These are phyloP conservation scores for Xylariaceae sp. DNA, from an alignment of 2,329 filamentous ascomycete genomes.

Conservation along the genomic window DNA sequence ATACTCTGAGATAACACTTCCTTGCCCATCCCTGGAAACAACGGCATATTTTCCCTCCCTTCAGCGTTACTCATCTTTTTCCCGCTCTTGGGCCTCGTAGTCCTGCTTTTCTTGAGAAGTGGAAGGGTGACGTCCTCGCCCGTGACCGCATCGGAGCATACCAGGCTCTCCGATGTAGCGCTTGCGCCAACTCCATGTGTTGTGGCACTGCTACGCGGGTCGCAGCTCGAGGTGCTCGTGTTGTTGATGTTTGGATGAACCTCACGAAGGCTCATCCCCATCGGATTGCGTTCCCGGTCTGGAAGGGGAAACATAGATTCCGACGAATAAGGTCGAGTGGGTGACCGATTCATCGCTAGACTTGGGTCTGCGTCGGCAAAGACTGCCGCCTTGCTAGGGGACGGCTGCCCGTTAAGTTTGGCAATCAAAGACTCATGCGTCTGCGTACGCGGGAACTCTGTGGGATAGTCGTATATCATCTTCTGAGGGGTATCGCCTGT, in stretches of 20 bases:
- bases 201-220: constrained; percentile 38
- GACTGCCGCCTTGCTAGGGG: constrained; percentile 33
- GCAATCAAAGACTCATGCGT: constrained; percentile 41
- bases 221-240: constrained; percentile 38
- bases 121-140: constrained; percentile 39
- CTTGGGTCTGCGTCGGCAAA: constrained; percentile 36
- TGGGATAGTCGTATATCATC: constrained; percentile 75
- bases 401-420: constrained; percentile 31
- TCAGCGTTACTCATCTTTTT: constrained; percentile 33
- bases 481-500: constrained; percentile 87
- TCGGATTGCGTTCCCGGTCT: constrained; percentile 22
- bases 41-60: constrained; percentile 49
- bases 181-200: constrained; percentile 26
- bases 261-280: constrained; percentile 48
- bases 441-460: constrained; percentile 69
- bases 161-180: constrained; percentile 11
- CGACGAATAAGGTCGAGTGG: constrained; percentile 16
- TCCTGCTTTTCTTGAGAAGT: constrained; percentile 42
- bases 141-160: constrained; percentile 6
- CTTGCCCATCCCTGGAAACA: constrained; percentile 23
- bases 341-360: constrained; percentile 21
- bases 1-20: constrained; percentile 41
- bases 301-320: constrained; percentile 12
- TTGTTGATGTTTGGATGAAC: constrained; percentile 48
- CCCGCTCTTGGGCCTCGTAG: constrained; percentile 28